Evolutionary conservation across 306 rosid species (phyloP), one percentile per base, ranked within the genome.

Genomic region (Prosopis cineraria): DNA sequence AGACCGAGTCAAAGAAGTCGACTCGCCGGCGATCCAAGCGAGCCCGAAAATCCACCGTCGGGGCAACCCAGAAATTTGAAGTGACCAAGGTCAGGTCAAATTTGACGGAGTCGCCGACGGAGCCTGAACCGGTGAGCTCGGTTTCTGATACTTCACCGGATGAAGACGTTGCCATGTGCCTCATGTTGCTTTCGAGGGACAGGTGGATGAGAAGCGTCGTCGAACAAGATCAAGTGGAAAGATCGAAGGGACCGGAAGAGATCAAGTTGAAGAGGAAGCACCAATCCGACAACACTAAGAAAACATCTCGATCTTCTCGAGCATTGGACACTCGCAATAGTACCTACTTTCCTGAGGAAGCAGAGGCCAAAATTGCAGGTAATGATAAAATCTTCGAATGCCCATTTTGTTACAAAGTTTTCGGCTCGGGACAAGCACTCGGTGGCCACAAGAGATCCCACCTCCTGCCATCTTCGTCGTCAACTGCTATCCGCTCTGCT

Each of bases 371-470:
- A 70, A 73, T 62, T 56, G 19, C 41, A 11, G 71, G 72, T 22
- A 48, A 55, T 40, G 70, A 68, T 0, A 85, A 80, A 80, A 83
- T 87, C 62, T 90, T 91, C 33, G 64, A 86, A 82, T 90, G 97
- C 80, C 98, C 98, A 31, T 93, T 83, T 67, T 93, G 98, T 69
- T 75, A 6, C 16, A 89, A 87, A 72, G 81, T 93, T 1, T 93
- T 93, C 56, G 93, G 97, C 12, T 91, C 93, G 3, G 96, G 97
- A 17, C 98, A 93, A 85, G 97, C 98, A 0, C 90, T 93, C 14
- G 98, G 98, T 33, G 98, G 98, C 9, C 98, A 93, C 78, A 93
- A 91, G 81, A 90, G 96, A 90, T 88, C 96, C 39, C 98, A 93
- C 62, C 75, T 90, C 5, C 3, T 80, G 11, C 80, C 81, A 44